phyloP scores from a whole-genome alignment of 2,329 filamentous ascomycete species.

The Chaetoscypha palmicola region DNA sequence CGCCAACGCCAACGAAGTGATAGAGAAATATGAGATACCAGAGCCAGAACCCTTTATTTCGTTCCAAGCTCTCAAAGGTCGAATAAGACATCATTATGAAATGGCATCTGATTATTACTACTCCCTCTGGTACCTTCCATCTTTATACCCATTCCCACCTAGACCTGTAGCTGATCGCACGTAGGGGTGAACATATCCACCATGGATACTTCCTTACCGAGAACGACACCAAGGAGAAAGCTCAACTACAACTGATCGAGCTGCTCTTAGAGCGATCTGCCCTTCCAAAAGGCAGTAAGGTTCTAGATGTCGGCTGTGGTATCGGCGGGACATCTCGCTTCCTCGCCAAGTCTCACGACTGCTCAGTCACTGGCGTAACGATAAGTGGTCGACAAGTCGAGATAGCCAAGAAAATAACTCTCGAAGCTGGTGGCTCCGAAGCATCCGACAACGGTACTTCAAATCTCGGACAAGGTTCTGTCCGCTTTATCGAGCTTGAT shows the following conservation, averaged over 20 bases:
- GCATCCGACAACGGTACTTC: conserved; percentile 18
- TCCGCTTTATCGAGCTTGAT: conserved; percentile 51
- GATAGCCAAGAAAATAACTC: conserved; percentile 46
- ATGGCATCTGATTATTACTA: conserved; percentile 56
- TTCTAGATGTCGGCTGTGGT: conserved; percentile 56
- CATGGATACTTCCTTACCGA: conserved; percentile 52
- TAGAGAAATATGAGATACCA: conserved; percentile 19
- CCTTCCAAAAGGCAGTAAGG: conserved; percentile 33
- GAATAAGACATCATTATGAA: conserved; percentile 51
- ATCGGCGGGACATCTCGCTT: conserved; percentile 52
- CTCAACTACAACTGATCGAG: conserved; percentile 50
- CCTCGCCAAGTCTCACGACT: conserved; percentile 45
- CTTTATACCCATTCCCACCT: neutral
- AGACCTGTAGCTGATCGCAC: neutral
- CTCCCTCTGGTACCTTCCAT: conserved; percentile 44
- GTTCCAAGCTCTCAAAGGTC: conserved; percentile 24
- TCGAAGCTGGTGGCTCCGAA: conserved; percentile 26
- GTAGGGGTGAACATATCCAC: conserved; percentile 56
- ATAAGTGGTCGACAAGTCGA: conserved; percentile 54
- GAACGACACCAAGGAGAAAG: conserved; percentile 48
- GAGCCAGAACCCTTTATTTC: conserved; percentile 24
- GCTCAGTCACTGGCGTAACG: conserved; percentile 51
- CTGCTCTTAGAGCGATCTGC: conserved; percentile 45
- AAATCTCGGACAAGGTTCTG: conserved; percentile 38
- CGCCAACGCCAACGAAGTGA: conserved; percentile 6